Percentiles rank a stretch among this genome's conserved stretches.
Evolutionary conservation across 805 yeast genomes (phyloP).

Genomic region (Candida xyloterini): DNA sequence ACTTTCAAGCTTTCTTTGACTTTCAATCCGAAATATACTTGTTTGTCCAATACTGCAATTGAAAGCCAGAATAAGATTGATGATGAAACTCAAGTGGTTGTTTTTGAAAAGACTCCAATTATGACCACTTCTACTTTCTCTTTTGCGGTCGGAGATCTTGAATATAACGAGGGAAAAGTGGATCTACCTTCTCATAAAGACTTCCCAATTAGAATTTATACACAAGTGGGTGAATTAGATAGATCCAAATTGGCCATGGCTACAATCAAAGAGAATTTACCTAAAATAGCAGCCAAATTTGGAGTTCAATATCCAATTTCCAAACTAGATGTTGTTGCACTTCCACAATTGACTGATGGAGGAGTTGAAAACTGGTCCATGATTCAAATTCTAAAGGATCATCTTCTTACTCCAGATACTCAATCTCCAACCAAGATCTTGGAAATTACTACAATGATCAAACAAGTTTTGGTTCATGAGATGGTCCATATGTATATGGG

Average conservation of each 20-base stretch:
- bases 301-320: slow-evolving; percentile 50
- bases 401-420: slow-evolving; percentile 39
- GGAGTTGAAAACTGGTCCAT: slow-evolving; percentile 82
- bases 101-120: slow-evolving; percentile 52
- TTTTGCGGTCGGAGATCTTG: slow-evolving; percentile 67
- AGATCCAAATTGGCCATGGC: slow-evolving; percentile 50
- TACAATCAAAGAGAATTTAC: slow-evolving; percentile 45
- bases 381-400: slow-evolving; percentile 56
- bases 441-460: slow-evolving; percentile 29
- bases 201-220: slow-evolving; percentile 51
- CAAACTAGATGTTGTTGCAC: slow-evolving; percentile 63
- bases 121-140: slow-evolving; percentile 66
- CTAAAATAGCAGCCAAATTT: slow-evolving; percentile 45
- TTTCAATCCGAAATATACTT: slow-evolving; percentile 45
- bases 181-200: slow-evolving; percentile 22
- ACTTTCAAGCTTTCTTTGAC: slow-evolving; percentile 47
- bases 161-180: slow-evolving; percentile 41
- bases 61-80: slow-evolving; percentile 18
- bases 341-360: slow-evolving; percentile 72
- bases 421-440: slow-evolving; percentile 20
- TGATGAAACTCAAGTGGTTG: slow-evolving; percentile 32
- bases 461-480: slow-evolving; percentile 67
- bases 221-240: slow-evolving; percentile 50
- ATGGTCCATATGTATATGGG: slow-evolving; percentile 82
- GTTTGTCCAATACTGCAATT: slow-evolving; percentile 48